Evolutionary conservation across 1,139 yeast genomes (phyloP).

Genomic region (Candida dubliniensis): DNA sequence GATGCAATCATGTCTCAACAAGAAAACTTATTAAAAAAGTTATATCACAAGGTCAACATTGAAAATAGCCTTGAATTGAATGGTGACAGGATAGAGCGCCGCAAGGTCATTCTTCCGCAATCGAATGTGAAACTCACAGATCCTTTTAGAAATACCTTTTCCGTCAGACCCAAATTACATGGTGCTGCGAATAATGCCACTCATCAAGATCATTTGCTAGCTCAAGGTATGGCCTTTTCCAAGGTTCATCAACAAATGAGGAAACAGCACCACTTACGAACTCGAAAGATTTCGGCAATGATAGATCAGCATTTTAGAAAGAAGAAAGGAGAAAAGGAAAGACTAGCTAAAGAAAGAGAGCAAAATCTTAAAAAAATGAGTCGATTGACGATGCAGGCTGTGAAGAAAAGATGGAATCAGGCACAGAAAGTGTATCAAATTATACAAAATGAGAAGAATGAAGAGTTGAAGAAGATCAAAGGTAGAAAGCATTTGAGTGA

Average conservation of each 20-base stretch:
- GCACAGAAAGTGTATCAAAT: constrained; percentile 80
- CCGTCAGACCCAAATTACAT: constrained; percentile 40
- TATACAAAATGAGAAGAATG: constrained; percentile 56
- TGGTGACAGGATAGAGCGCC: constrained; percentile 44
- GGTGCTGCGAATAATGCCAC: constrained; percentile 49
- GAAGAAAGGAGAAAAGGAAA: constrained; percentile 84
- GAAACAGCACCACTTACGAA: constrained; percentile 63
- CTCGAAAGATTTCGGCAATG: constrained; percentile 76
- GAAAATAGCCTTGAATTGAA: constrained; percentile 43
- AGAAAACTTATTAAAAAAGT: constrained; percentile 24
- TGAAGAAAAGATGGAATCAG: constrained; percentile 85
- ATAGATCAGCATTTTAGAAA: constrained; percentile 85
- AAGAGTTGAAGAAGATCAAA: constrained; percentile 66
- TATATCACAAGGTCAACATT: constrained; percentile 32
- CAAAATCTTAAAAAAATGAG: constrained; percentile 69
- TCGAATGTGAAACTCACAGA: constrained; percentile 41
- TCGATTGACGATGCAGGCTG: constrained; percentile 77
- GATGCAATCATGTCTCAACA: constrained; percentile 35
- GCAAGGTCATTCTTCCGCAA: constrained; percentile 50
- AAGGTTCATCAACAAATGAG: constrained; percentile 69
- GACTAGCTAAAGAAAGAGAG: constrained; percentile 70
- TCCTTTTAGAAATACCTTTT: constrained; percentile 39
- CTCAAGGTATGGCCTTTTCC: constrained; percentile 75
- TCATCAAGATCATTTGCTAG: constrained; percentile 68
- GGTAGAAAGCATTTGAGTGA: constrained; percentile 88